Evolutionary conservation across 2,329 filamentous ascomycete species (phyloP).

Genomic region (Xylariaceae sp.): DNA sequence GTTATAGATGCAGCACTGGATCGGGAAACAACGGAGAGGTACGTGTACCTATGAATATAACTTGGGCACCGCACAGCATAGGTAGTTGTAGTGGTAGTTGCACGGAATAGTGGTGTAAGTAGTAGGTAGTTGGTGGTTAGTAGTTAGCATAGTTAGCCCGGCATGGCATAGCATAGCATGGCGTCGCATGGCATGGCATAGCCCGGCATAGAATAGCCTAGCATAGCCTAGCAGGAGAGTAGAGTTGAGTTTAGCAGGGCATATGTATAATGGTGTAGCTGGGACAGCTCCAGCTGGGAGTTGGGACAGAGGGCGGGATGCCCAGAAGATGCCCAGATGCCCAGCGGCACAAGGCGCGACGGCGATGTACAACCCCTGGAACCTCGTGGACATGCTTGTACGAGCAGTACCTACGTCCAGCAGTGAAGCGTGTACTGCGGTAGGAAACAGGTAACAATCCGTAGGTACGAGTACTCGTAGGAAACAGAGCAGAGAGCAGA

Average conservation of each 20-base stretch:
- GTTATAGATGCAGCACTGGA: conserved; percentile 10
- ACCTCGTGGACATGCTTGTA: conserved; percentile 1
- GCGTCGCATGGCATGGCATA: neutral
- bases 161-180: neutral
- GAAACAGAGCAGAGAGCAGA: conserved; percentile 8
- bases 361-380: neutral
- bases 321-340: too few species aligned
- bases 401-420: neutral
- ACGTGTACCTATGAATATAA: conserved; percentile 4
- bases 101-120: too few species aligned
- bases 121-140: too few species aligned
- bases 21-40: conserved; percentile 8
- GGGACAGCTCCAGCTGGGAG: too few species aligned
- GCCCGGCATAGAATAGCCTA: neutral
- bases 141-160: too few species aligned
- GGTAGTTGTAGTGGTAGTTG: too few species aligned
- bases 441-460: too few species aligned
- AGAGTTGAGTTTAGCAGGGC: neutral
- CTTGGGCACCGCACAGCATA: neutral
- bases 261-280: neutral
- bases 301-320: too few species aligned
- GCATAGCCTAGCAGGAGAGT: neutral
- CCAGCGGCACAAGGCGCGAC: neutral
- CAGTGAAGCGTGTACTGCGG: too few species aligned
- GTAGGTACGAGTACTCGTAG: neutral